phyloP scores from a whole-genome alignment of 108 stramenopile genomes.

The Nitzschia sp. region DNA sequence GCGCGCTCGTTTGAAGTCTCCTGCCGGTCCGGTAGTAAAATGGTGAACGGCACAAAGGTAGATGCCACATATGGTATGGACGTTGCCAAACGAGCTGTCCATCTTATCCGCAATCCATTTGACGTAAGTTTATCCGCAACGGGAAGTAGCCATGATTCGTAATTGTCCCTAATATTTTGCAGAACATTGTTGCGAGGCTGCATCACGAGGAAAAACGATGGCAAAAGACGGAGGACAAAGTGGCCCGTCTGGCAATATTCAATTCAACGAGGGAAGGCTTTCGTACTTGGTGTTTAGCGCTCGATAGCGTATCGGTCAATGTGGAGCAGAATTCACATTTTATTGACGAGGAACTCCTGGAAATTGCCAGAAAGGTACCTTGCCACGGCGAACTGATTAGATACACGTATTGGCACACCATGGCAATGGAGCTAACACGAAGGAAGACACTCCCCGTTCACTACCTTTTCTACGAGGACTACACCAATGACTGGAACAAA shows the following conservation, averaged over 20 bases:
- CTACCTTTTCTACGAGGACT: slow-evolving; percentile 65
- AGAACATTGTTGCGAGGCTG: slow-evolving; percentile 68
- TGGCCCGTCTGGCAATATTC: not conserved
- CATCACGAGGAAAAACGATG: slow-evolving; percentile 53
- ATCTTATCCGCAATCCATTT: slow-evolving; percentile 75
- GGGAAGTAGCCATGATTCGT: not conserved
- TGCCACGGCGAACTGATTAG: slow-evolving; percentile 71
- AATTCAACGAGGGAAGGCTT: slow-evolving; percentile 49
- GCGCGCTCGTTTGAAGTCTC: slow-evolving; percentile 38
- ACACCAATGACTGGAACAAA: slow-evolving; percentile 44
- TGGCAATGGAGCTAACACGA: slow-evolving; percentile 31
- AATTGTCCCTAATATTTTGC: not conserved
- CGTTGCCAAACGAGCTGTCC: slow-evolving; percentile 38
- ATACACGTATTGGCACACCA: slow-evolving; percentile 72
- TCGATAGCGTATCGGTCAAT: slow-evolving; percentile 35
- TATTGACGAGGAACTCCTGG: slow-evolving; percentile 17
- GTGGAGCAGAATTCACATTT: slow-evolving; percentile 21
- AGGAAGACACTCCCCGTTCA: slow-evolving; percentile 41
- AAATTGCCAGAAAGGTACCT: slow-evolving; percentile 36
- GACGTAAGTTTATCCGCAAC: slow-evolving; percentile 19
- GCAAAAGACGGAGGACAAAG: slow-evolving; percentile 19
- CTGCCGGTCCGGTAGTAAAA: slow-evolving; percentile 25
- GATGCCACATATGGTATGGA: slow-evolving; percentile 15
- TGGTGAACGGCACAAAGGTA: slow-evolving; percentile 19
- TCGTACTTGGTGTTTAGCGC: slow-evolving; percentile 54